Conservation (phyloP, 371 early-diverging fungal genomes). For the Apophysomyces sp. region DNA sequence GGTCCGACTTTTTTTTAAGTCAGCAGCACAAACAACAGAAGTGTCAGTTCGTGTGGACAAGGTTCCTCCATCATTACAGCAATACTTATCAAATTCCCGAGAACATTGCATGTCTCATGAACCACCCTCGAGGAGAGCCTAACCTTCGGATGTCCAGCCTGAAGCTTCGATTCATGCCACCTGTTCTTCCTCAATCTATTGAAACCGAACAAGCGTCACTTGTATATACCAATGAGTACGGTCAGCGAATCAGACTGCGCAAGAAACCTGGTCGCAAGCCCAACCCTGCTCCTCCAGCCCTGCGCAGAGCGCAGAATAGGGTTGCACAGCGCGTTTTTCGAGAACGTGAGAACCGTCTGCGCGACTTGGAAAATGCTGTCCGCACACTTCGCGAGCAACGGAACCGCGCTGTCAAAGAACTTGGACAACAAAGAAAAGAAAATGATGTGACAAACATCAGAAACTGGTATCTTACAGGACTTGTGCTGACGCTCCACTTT, state of each 20-base stretch:
- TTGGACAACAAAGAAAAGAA: slow-evolving; percentile 50
- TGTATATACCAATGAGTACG: too few relatives aligned
- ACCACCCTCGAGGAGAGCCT: too few relatives aligned
- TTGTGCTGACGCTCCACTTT: slow-evolving; percentile 43
- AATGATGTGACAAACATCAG: slow-evolving; percentile 59
- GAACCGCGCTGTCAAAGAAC: slow-evolving; percentile 46
- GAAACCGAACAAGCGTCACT: too few relatives aligned
- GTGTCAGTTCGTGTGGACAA: too few relatives aligned
- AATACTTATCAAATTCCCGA: too few relatives aligned
- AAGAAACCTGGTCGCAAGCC: slow-evolving; percentile 88
- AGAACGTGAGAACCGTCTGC: slow-evolving; percentile 72
- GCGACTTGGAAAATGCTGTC: slow-evolving; percentile 64
- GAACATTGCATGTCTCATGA: too few relatives aligned
- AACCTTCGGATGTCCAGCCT: too few relatives aligned
- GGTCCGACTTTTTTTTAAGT: too few relatives aligned
- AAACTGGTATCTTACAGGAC: slow-evolving; percentile 60
- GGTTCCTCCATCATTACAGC: too few relatives aligned
- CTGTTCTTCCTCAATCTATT: too few relatives aligned
- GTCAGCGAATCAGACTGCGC: slow-evolving; percentile 34
- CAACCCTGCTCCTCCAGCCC: slow-evolving; percentile 64
- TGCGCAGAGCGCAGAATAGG: slow-evolving; percentile 81
- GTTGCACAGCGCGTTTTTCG: slow-evolving; percentile 84
- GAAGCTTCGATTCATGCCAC: too few relatives aligned
- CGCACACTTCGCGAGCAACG: slow-evolving; percentile 62
- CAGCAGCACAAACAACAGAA: too few relatives aligned